Conservation (phyloP, 768 basidiomycete genomes). For the Hericium coralloides region DNA sequence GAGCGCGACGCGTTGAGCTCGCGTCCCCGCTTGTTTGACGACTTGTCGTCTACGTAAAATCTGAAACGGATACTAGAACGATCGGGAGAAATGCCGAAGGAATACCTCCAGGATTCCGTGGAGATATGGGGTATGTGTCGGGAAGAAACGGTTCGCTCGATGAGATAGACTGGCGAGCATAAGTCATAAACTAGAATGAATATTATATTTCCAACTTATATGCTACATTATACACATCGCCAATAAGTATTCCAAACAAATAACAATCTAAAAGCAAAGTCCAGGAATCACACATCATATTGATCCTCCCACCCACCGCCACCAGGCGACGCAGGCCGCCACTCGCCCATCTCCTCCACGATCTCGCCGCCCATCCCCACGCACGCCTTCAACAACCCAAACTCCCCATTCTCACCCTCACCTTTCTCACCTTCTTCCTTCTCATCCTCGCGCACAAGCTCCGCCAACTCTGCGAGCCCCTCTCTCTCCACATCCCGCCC, state of each 20-base stretch:
- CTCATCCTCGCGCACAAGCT: constrained; percentile 13
- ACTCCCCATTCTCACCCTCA: constrained; percentile 49
- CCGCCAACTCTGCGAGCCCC: constrained; percentile 1
- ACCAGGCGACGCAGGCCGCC: constrained; percentile 34
- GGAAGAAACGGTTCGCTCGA: too few species aligned
- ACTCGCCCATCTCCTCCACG: constrained; percentile 35
- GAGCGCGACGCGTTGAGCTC: too few species aligned
- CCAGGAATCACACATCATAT: constrained; percentile 15
- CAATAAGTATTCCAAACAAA: neutral
- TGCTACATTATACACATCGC: neutral
- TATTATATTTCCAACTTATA: neutral
- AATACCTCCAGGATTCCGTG: too few species aligned
- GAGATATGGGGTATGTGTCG: too few species aligned
- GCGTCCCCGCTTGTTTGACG: too few species aligned
- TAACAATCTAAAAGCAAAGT: neutral
- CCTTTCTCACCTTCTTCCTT: constrained; percentile 23
- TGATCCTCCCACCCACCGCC: constrained; percentile 17
- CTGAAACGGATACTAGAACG: too few species aligned
- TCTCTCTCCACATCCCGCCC: neutral
- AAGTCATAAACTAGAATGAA: too few species aligned
- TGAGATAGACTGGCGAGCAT: too few species aligned
- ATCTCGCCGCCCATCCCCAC: constrained; percentile 16
- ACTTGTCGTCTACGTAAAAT: too few species aligned
- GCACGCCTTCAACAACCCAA: constrained; percentile 18
- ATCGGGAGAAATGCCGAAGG: too few species aligned